Evolutionary conservation across 257 asterid species (phyloP).

Genomic region (Primulina eburnea): DNA sequence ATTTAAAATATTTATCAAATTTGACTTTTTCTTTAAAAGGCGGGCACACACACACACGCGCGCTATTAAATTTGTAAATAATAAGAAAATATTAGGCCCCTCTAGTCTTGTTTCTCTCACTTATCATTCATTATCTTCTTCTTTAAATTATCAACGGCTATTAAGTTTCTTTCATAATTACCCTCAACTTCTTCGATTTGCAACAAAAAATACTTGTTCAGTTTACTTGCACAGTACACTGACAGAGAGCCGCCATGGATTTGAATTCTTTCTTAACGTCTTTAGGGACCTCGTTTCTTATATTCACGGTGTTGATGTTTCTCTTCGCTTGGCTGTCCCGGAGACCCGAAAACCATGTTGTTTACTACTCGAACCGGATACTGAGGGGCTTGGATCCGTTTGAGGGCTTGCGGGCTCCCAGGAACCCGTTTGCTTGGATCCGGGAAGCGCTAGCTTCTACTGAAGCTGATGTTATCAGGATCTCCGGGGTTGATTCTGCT

Average conservation of each 20-base stretch:
- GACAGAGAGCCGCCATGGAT: slow-evolving; percentile 45
- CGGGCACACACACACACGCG: too few species aligned
- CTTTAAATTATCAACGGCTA: slow-evolving; percentile 11
- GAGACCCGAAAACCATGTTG: slow-evolving; percentile 54
- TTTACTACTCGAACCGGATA: slow-evolving; percentile 84
- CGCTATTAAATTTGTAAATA: too few species aligned
- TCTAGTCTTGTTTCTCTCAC: slow-evolving; percentile 15
- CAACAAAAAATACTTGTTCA: neutral
- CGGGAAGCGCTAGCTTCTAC: slow-evolving; percentile 70
- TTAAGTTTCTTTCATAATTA: slow-evolving; percentile 24
- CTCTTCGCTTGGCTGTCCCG: slow-evolving; percentile 76
- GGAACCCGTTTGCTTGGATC: slow-evolving; percentile 88
- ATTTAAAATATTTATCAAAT: too few species aligned
- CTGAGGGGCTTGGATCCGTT: slow-evolving; percentile 70
- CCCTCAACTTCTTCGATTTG: neutral
- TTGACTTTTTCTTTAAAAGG: too few species aligned
- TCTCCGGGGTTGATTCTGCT: slow-evolving; percentile 94
- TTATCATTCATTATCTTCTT: slow-evolving; percentile 25
- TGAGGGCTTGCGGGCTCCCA: slow-evolving; percentile 49
- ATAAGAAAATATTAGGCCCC: too few species aligned
- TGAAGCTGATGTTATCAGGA: slow-evolving; percentile 68
- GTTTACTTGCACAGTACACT: neutral
- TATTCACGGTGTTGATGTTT: slow-evolving; percentile 63
- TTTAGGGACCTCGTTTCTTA: slow-evolving; percentile 63
- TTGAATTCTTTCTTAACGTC: slow-evolving; percentile 84